Conservation (phyloP, 345 rosid species). For the Salix viminalis region DNA sequence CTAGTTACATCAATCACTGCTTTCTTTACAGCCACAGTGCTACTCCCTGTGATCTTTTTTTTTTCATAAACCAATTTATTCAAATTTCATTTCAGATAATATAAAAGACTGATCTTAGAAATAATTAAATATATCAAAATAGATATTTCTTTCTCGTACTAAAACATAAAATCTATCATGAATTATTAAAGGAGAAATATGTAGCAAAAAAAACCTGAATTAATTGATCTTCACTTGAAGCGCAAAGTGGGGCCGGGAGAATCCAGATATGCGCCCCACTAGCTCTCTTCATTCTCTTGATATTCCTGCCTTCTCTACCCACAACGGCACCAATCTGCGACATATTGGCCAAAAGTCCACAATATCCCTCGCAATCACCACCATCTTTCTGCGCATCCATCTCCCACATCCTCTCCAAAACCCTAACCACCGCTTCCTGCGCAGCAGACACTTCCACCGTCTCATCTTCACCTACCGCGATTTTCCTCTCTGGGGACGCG, state of each 20-base stretch:
- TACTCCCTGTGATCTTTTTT: slow-evolving; percentile 48
- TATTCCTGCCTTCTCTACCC: slow-evolving; percentile 45
- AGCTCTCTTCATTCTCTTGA: slow-evolving; percentile 40
- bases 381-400: slow-evolving; percentile 29
- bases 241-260: slow-evolving; percentile 55
- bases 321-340: slow-evolving; percentile 49
- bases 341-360: slow-evolving; percentile 53
- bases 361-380: slow-evolving; percentile 23
- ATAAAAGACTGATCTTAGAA: too few species aligned
- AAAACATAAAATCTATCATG: too few species aligned
- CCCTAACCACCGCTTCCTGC: slow-evolving; percentile 61
- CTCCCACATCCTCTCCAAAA: slow-evolving; percentile 57
- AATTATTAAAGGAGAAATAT: too few species aligned
- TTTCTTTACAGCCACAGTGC: slow-evolving; percentile 53
- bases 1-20: slow-evolving; percentile 51
- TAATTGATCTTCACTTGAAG: slow-evolving; percentile 38
- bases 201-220: slow-evolving; percentile 43
- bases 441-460: slow-evolving; percentile 34
- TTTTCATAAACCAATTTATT: background rate
- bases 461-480: background rate
- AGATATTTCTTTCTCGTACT: background rate
- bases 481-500: slow-evolving; percentile 3
- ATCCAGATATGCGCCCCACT: slow-evolving; percentile 53
- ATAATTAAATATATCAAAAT: background rate
- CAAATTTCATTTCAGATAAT: background rate